phyloP scores from a whole-genome alignment of 768 basidiomycete species.

The Boletus pseudo-olivaceus region DNA sequence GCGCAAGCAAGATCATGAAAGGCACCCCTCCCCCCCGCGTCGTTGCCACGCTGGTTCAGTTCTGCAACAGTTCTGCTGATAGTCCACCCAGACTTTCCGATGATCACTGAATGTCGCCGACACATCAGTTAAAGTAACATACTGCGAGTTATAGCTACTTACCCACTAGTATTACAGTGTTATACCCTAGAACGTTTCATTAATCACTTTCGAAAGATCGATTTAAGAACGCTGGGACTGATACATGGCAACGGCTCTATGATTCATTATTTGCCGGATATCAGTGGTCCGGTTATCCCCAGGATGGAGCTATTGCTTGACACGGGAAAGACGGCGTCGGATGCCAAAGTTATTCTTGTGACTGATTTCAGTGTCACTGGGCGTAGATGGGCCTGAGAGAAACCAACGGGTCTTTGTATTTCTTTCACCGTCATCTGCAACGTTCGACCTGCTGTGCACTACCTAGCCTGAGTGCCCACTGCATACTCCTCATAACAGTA shows the following conservation, averaged over 20 bases:
- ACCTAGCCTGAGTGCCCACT: too few species aligned
- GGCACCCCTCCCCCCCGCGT: neutral
- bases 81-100: neutral
- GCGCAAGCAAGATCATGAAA: neutral
- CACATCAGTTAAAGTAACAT: neutral
- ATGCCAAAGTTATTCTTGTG: constrained; percentile 6
- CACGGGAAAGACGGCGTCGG: neutral
- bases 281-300: neutral
- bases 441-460: neutral
- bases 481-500: neutral
- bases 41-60: neutral
- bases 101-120: neutral
- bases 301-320: neutral
- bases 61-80: neutral
- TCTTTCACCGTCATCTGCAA: neutral
- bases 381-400: neutral
- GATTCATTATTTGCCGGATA: neutral
- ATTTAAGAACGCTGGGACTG: too few species aligned
- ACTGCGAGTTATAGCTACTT: neutral
- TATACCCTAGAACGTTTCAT: constrained; percentile 6
- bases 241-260: neutral
- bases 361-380: neutral
- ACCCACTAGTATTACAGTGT: neutral
- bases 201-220: neutral
- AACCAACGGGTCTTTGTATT: neutral